Evolutionary conservation across 768 basidiomycete genomes (phyloP).

Genomic region (Cyathus striatus): DNA sequence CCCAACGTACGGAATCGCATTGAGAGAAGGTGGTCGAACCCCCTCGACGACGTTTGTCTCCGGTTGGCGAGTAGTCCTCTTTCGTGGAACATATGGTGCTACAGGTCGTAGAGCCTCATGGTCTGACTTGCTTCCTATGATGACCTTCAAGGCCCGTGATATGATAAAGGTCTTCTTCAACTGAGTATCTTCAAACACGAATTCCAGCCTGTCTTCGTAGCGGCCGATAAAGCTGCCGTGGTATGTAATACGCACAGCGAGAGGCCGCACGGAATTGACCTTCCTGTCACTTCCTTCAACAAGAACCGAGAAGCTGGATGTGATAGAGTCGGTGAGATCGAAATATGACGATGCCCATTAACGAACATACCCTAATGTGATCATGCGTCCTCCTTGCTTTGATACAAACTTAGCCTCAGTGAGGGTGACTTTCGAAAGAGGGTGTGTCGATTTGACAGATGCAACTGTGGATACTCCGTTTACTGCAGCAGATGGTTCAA

Average conservation of each 20-base stretch:
- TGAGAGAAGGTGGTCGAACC: slow-evolving; percentile 32
- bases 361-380: slow-evolving; percentile 16
- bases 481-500: slow-evolving; percentile 30
- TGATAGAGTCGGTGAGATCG: too few species aligned
- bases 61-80: slow-evolving; percentile 21
- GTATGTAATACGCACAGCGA: slow-evolving; percentile 26
- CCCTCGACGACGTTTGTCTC: slow-evolving; percentile 36
- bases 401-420: slow-evolving; percentile 22
- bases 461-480: slow-evolving; percentile 12
- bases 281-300: slow-evolving; percentile 9
- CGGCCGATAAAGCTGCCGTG: slow-evolving; percentile 34
- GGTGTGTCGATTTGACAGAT: slow-evolving; percentile 21
- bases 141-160: slow-evolving; percentile 33
- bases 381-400: slow-evolving; percentile 15
- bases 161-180: slow-evolving; percentile 44
- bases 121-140: slow-evolving; percentile 40
- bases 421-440: slow-evolving; percentile 21
- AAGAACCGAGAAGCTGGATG: too few species aligned
- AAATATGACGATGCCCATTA: too few species aligned
- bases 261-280: slow-evolving; percentile 15
- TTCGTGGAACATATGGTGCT: slow-evolving; percentile 41
- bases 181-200: slow-evolving; percentile 43
- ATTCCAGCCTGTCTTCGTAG: slow-evolving; percentile 48
- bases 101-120: slow-evolving; percentile 40
- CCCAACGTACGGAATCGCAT: slow-evolving; percentile 35